Conservation (phyloP, 768 basidiomycete species). For the Suillus decipiens region DNA sequence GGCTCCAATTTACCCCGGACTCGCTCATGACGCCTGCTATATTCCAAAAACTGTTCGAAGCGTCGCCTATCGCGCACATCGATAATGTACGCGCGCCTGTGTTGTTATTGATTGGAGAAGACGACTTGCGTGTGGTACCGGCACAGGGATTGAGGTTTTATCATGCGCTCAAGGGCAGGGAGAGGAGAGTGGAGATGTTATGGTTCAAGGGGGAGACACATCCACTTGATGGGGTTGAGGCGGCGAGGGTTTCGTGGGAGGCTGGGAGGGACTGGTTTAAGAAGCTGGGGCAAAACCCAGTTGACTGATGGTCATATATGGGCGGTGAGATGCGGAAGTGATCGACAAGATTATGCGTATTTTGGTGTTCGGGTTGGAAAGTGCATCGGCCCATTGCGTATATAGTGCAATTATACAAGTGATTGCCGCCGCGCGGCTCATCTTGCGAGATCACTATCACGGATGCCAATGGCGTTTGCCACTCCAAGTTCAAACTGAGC, state of each 20-base stretch:
- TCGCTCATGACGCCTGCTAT: constrained; percentile 45
- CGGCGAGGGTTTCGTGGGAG: constrained; percentile 54
- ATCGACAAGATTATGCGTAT: too few species aligned
- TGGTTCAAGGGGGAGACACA: constrained; percentile 64
- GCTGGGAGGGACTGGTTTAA: constrained; percentile 53
- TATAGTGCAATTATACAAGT: too few species aligned
- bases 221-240: constrained; percentile 64
- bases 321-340: constrained; percentile 18
- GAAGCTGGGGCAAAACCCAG: background rate
- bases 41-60: constrained; percentile 44
- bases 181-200: constrained; percentile 54
- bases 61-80: constrained; percentile 60
- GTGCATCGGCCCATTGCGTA: too few species aligned
- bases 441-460: too few species aligned
- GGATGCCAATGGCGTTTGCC: too few species aligned
- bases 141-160: constrained; percentile 65
- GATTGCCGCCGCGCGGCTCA: too few species aligned
- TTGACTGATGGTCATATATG: constrained; percentile 19
- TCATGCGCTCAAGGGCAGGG: constrained; percentile 57
- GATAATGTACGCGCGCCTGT: constrained; percentile 53
- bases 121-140: constrained; percentile 63
- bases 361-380: too few species aligned
- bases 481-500: too few species aligned
- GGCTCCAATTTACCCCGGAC: constrained; percentile 34
- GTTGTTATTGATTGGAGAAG: constrained; percentile 58